These are phyloP conservation scores for Backusella sp. DNA, from an alignment of 192 early-diverging fungal genomes.

Conservation along the genomic window DNA sequence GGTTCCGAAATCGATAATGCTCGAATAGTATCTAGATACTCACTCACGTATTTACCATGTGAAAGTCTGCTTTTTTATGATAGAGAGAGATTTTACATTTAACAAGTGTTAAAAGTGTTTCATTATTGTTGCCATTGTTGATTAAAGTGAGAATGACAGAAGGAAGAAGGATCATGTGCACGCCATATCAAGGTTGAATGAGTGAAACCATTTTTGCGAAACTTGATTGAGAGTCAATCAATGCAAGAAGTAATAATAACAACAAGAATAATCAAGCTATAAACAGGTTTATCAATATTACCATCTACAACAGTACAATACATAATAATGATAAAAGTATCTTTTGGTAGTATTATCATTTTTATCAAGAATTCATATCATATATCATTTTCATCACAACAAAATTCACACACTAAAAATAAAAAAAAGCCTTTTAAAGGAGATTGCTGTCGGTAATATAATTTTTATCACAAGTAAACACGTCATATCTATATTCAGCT, in stretches of 20 bases:
- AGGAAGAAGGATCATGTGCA: neutral
- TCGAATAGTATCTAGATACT: neutral
- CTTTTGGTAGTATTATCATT: neutral
- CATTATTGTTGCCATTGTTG: no score
- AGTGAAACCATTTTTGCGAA: neutral
- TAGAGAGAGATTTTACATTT: no score
- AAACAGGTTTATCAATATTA: neutral
- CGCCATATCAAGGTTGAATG: neutral
- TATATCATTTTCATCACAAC: neutral
- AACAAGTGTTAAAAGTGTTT: neutral
- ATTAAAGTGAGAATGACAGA: neutral
- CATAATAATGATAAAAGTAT: neutral
- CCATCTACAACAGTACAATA: neutral
- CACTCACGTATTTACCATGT: neutral
- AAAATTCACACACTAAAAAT: conserved; percentile 8
- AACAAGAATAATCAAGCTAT: neutral
- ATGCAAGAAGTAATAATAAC: neutral
- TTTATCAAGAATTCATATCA: neutral
- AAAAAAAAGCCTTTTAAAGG: neutral
- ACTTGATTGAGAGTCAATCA: neutral
- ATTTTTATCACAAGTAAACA: neutral
- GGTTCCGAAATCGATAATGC: no score
- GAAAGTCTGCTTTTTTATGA: no score
- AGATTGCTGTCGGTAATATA: neutral
- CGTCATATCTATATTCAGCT: neutral